These are phyloP conservation scores for Westerdykella aurantiaca DNA, from an alignment of 2,329 filamentous ascomycete species.

Conservation along the genomic window DNA sequence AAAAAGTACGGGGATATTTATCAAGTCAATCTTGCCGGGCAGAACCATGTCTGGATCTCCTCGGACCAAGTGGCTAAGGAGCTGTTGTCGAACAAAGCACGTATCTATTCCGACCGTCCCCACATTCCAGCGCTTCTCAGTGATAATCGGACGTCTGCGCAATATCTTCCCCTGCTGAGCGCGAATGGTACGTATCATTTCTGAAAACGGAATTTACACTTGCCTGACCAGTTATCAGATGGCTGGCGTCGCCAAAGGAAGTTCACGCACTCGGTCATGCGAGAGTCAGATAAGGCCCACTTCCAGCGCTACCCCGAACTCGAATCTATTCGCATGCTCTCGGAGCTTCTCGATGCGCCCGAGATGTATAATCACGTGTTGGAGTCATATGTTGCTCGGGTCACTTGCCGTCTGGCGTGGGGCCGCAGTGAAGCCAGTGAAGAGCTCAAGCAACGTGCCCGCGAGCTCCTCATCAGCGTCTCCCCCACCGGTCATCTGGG, in stretches of 20 bases:
- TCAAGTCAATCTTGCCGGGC: slow-evolving; percentile 41
- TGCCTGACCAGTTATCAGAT: slow-evolving; percentile 14
- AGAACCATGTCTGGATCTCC: slow-evolving; percentile 44
- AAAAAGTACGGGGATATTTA: slow-evolving; percentile 44
- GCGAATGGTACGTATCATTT: slow-evolving; percentile 34
- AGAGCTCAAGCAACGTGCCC: slow-evolving; percentile 44
- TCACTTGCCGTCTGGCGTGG: slow-evolving; percentile 46
- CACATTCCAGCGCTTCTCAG: slow-evolving; percentile 41
- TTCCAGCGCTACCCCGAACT: slow-evolving; percentile 44
- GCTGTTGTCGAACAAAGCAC: slow-evolving; percentile 40
- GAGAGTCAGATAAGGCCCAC: slow-evolving; percentile 35
- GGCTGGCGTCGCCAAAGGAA: slow-evolving; percentile 41
- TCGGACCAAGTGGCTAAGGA: slow-evolving; percentile 40
- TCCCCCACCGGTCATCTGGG: slow-evolving; percentile 42
- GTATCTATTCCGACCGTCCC: slow-evolving; percentile 44
- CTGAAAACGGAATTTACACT: not conserved
- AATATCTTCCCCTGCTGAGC: slow-evolving; percentile 43
- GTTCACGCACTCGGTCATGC: slow-evolving; percentile 45
- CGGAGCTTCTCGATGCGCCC: slow-evolving; percentile 41
- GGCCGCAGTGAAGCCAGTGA: slow-evolving; percentile 41
- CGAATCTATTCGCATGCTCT: slow-evolving; percentile 42
- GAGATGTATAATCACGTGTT: slow-evolving; percentile 40
- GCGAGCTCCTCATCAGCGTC: slow-evolving; percentile 43
- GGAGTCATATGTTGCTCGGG: slow-evolving; percentile 42
- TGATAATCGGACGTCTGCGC: slow-evolving; percentile 42